Evolutionary conservation across 345 rosid genomes (phyloP).

Genomic region (Linum trigynum): DNA sequence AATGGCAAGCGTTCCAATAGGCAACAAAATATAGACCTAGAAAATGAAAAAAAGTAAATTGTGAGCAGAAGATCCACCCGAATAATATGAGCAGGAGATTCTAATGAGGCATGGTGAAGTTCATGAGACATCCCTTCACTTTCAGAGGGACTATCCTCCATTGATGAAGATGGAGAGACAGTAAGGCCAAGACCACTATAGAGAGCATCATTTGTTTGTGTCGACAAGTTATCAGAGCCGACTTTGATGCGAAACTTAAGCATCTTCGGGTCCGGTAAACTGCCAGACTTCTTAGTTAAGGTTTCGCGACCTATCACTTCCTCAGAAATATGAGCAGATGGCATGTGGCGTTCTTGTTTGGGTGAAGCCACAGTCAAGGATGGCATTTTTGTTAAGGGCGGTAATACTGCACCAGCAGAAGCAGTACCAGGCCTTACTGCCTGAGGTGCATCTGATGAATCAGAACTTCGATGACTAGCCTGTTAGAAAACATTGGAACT

Average conservation of each 20-base stretch:
- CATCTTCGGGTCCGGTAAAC: constrained; percentile 47
- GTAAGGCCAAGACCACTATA: constrained; percentile 69
- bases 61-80: constrained; percentile 38
- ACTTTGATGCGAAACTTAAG: constrained; percentile 70
- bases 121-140: constrained; percentile 49
- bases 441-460: constrained; percentile 33
- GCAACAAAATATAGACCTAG: not conserved
- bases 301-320: constrained; percentile 31
- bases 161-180: constrained; percentile 62
- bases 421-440: constrained; percentile 37
- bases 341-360: constrained; percentile 32
- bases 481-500: constrained; percentile 16
- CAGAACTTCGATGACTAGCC: constrained; percentile 38
- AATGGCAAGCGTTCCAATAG: constrained; percentile 10
- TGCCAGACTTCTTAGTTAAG: constrained; percentile 28
- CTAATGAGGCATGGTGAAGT: constrained; percentile 35
- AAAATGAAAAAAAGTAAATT: constrained; percentile 20
- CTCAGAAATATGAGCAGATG: constrained; percentile 26
- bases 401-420: constrained; percentile 19
- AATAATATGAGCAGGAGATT: constrained; percentile 60
- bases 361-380: constrained; percentile 25
- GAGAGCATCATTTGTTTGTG: constrained; percentile 55
- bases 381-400: constrained; percentile 32
- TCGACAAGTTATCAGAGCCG: constrained; percentile 65
- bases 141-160: constrained; percentile 60